phyloP scores from a whole-genome alignment of 176 grass and related monocot genomes.

The Eragrostis curvula region DNA sequence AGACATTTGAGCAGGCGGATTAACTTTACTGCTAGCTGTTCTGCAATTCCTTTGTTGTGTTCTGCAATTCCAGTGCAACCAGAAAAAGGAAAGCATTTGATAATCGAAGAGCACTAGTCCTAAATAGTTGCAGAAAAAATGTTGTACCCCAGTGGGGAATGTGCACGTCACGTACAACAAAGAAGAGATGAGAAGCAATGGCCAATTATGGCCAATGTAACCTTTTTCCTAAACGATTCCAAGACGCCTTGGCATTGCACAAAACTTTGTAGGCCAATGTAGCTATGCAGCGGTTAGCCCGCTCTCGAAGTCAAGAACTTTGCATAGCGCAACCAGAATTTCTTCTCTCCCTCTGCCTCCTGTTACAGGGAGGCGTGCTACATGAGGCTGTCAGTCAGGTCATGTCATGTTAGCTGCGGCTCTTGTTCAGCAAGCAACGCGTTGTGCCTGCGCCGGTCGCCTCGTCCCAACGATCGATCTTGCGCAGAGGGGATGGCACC shows the following conservation, averaged over 20 bases:
- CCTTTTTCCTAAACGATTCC: background rate
- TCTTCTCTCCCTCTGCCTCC: background rate
- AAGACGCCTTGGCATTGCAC: background rate
- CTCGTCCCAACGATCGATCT: background rate
- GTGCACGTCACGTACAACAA: background rate
- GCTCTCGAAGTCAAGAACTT: conserved; percentile 27
- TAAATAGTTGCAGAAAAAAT: too few relatives aligned
- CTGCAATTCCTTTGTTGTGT: background rate
- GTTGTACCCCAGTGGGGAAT: too few relatives aligned
- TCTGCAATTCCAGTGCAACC: too few relatives aligned
- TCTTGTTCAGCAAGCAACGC: background rate
- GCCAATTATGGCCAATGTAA: background rate
- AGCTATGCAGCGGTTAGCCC: background rate
- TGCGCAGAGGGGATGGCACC: too few relatives aligned
- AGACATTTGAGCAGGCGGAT: background rate
- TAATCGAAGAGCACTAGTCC: too few relatives aligned
- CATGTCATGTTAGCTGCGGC: too few relatives aligned
- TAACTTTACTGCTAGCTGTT: background rate
- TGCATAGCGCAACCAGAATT: background rate
- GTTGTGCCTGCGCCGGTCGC: background rate
- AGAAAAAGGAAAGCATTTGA: too few relatives aligned
- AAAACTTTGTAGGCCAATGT: background rate
- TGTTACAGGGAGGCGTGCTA: background rate
- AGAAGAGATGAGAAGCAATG: background rate
- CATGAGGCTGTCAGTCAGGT: background rate